Percentiles rank a stretch among this genome's conserved stretches.
Evolutionary conservation across 768 basidiomycete genomes (phyloP).

Genomic region (Chiua virens): DNA sequence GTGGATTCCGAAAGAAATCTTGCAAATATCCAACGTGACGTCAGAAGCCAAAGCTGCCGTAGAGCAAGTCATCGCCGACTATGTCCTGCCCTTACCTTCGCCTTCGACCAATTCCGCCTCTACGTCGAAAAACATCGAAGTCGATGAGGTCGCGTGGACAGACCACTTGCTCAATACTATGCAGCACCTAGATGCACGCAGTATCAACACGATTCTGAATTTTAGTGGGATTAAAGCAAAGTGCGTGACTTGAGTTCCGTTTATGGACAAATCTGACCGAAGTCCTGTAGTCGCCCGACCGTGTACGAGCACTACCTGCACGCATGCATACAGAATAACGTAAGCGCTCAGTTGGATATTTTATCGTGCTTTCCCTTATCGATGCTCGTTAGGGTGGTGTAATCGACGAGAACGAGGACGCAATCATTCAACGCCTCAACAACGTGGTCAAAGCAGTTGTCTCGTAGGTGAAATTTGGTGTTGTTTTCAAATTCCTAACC

Average conservation of each 20-base stretch:
- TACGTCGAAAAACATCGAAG: conserved; percentile 47
- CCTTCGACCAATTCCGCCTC: conserved; percentile 37
- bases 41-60: conserved; percentile 63
- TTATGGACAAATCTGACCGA: neutral
- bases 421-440: conserved; percentile 54
- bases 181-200: conserved; percentile 61
- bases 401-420: conserved; percentile 81
- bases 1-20: conserved; percentile 86
- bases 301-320: conserved; percentile 69
- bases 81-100: conserved; percentile 78
- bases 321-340: conserved; percentile 80
- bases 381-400: conserved; percentile 71
- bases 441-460: conserved; percentile 53
- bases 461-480: conserved; percentile 46
- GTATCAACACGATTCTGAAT: conserved; percentile 54
- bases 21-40: conserved; percentile 52
- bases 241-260: conserved; percentile 38
- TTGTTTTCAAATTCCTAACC: neutral
- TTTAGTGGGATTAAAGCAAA: conserved; percentile 62
- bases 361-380: neutral
- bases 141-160: conserved; percentile 84
- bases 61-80: conserved; percentile 68
- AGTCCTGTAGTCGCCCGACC: conserved; percentile 59
- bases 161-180: conserved; percentile 77
- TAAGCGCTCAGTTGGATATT: conserved; percentile 37